Evolutionary conservation across 2,329 filamentous ascomycete species (phyloP).

Genomic region (Nigrospora osmanthi): DNA sequence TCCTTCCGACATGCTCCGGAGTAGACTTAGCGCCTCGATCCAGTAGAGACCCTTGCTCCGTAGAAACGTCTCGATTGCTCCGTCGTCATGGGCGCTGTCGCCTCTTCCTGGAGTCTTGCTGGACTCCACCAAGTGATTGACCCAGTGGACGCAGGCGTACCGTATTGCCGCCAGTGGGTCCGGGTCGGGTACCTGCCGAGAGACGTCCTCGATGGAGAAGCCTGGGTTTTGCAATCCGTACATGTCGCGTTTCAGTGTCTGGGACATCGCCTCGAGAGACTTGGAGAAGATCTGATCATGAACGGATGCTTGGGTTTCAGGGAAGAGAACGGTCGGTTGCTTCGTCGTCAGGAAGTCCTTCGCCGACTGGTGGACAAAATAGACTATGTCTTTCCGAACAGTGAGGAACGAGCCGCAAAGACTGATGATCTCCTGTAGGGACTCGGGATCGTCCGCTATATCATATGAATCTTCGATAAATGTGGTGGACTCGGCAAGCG

Average conservation of each 20-base stretch:
- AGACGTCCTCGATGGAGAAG: constrained; percentile 11
- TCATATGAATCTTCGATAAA: background rate
- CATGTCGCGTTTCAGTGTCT: constrained; percentile 24
- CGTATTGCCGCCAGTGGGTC: constrained; percentile 17
- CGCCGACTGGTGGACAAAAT: constrained; percentile 33
- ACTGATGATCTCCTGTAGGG: constrained; percentile 7
- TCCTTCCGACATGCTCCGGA: constrained; percentile 7
- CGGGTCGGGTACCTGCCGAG: constrained; percentile 4
- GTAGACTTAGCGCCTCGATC: background rate
- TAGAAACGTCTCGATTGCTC: background rate
- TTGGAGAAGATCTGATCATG: constrained; percentile 23
- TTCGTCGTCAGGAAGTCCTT: constrained; percentile 27
- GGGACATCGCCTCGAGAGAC: constrained; percentile 22
- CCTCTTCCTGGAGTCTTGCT: background rate
- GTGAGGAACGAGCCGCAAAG: constrained; percentile 32
- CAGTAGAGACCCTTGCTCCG: background rate
- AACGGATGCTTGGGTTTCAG: constrained; percentile 11
- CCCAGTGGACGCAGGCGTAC: constrained; percentile 26
- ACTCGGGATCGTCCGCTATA: background rate
- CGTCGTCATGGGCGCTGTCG: constrained; percentile 11
- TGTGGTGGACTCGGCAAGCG: constrained; percentile 20
- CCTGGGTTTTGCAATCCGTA: constrained; percentile 19
- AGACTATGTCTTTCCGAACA: constrained; percentile 18
- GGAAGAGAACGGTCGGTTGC: constrained; percentile 17
- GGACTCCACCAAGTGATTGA: constrained; percentile 19